Conservation (phyloP, 169 alveolate species). For the Plasmodium cynomolgi region DNA sequence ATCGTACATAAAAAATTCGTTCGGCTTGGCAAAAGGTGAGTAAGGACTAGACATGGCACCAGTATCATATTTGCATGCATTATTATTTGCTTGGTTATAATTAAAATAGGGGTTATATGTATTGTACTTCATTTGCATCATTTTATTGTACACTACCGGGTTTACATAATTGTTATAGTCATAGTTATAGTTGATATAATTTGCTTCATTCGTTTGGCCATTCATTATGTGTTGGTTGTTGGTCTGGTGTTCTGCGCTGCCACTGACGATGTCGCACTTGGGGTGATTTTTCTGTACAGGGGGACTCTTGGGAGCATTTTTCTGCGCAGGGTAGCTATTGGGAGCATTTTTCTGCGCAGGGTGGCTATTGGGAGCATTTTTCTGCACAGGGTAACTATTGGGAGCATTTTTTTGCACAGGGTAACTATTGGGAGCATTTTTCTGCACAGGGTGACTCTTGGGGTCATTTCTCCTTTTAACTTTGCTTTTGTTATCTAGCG, state of each 20-base stretch:
- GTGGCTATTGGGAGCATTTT: not conserved
- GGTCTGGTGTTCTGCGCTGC: not conserved
- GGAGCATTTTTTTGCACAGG: too few species aligned
- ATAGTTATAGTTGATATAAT: constrained; percentile 23
- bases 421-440: too few species aligned
- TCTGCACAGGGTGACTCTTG: not conserved
- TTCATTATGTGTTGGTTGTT: constrained; percentile 1
- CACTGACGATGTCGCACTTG: not conserved
- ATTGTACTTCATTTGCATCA: constrained; percentile 47
- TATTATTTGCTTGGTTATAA: constrained; percentile 54
- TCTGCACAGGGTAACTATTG: too few species aligned
- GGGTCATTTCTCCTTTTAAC: not conserved
- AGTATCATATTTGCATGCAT: constrained; percentile 2
- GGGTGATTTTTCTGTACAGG: not conserved
- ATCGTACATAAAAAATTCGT: constrained; percentile 46
- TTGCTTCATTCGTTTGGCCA: constrained; percentile 7
- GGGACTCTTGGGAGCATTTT: not conserved
- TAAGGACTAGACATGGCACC: constrained; percentile 9
- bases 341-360: not conserved
- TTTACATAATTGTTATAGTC: constrained; percentile 10
- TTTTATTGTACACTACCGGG: constrained; percentile 25
- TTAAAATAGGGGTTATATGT: constrained; percentile 38
- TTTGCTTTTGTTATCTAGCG: not conserved
- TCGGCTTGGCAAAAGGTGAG: constrained; percentile 27
- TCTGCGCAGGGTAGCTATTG: too few species aligned